Percentiles rank a stretch among this genome's conserved stretches.
Evolutionary conservation across 1,139 yeast species (phyloP).

Genomic region (Taphrina sp.): DNA sequence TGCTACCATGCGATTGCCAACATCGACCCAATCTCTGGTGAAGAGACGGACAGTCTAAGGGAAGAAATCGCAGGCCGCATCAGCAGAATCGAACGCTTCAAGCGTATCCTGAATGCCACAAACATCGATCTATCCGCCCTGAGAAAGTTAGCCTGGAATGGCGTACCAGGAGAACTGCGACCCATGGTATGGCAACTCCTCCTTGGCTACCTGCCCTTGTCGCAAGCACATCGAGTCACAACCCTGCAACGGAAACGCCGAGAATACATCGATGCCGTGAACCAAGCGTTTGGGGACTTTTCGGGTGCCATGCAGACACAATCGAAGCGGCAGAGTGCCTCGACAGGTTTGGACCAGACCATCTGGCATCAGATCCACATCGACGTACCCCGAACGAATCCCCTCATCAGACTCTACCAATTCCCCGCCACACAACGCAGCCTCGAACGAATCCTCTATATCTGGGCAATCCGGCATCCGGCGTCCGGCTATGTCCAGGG

Average conservation of each 20-base stretch:
- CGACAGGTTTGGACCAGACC: conserved; percentile 54
- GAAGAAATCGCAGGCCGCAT: conserved; percentile 60
- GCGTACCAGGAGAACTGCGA: conserved; percentile 77
- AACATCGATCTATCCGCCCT: conserved; percentile 66
- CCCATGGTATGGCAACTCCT: conserved; percentile 87
- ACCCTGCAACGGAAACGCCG: conserved; percentile 76
- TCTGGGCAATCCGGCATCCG: conserved; percentile 98
- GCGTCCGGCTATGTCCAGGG: conserved; percentile 99
- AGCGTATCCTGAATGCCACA: conserved; percentile 58
- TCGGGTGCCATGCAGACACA: conserved; percentile 42
- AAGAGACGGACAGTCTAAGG: conserved; percentile 39
- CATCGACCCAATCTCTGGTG: conserved; percentile 38
- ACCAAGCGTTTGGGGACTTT: conserved; percentile 57
- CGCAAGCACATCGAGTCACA: conserved; percentile 66
- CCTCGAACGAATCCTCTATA: conserved; percentile 73
- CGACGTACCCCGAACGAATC: conserved; percentile 93
- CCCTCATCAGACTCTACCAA: conserved; percentile 71
- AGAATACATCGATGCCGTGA: conserved; percentile 75
- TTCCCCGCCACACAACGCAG: conserved; percentile 68
- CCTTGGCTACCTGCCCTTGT: conserved; percentile 86
- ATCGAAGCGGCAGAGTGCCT: conserved; percentile 4
- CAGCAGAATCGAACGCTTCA: conserved; percentile 66
- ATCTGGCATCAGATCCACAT: conserved; percentile 96
- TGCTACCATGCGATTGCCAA: conserved; percentile 11
- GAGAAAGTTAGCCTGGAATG: conserved; percentile 86